These are phyloP conservation scores for Halophytophthora batemanensis DNA, from an alignment of 352 stramenopile genomes.

Conservation along the genomic window DNA sequence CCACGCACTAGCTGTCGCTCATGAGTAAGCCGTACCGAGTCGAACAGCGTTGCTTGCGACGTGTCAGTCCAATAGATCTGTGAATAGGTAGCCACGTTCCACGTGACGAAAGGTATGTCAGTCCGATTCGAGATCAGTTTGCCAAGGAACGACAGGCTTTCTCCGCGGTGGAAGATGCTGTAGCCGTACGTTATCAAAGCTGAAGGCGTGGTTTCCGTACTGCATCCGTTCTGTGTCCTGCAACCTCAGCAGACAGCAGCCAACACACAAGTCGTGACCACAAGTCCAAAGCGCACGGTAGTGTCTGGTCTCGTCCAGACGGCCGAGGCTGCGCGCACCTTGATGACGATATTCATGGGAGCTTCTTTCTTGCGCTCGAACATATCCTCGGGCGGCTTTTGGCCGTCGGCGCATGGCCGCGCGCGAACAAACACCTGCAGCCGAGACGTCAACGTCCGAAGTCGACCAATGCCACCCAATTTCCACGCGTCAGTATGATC, in stretches of 20 bases:
- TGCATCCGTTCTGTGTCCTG: slow-evolving; percentile 83
- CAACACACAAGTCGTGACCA: background rate
- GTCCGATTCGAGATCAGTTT: background rate
- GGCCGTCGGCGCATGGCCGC: slow-evolving; percentile 71
- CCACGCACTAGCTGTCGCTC: background rate
- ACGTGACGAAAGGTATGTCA: no score
- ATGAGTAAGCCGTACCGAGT: slow-evolving; percentile 34
- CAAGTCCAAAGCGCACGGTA: background rate
- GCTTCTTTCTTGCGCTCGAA: slow-evolving; percentile 78
- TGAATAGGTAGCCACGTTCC: background rate
- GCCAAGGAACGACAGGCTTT: background rate
- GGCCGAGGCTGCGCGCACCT: slow-evolving; percentile 22
- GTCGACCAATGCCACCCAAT: background rate
- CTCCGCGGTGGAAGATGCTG: background rate
- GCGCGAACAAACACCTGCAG: slow-evolving; percentile 70
- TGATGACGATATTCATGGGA: slow-evolving; percentile 82
- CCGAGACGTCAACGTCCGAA: background rate
- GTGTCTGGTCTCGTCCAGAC: background rate
- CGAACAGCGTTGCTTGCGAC: slow-evolving; percentile 65
- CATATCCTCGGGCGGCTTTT: slow-evolving; percentile 71
- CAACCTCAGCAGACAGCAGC: background rate
- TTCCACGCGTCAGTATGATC: background rate
- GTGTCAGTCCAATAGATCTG: slow-evolving; percentile 85
- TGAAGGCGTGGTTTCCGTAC: slow-evolving; percentile 85
- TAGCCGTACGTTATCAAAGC: slow-evolving; percentile 65